phyloP scores from a whole-genome alignment of 352 stramenopile genomes.

The Saprolegnia parasitica region DNA sequence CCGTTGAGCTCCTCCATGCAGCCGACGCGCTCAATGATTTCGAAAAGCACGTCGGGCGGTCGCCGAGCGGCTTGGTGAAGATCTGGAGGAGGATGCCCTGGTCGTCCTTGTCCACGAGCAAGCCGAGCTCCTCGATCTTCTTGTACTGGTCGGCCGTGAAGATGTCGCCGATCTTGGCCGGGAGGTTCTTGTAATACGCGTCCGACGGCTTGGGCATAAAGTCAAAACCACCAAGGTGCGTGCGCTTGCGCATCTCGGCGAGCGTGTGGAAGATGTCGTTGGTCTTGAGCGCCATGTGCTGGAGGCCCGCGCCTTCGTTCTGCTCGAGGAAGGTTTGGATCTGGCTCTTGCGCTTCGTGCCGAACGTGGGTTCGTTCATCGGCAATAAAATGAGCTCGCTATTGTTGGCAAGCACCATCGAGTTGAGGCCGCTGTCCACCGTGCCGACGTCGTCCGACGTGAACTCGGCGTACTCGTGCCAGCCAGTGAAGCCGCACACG shows the following conservation, averaged over 20 bases:
- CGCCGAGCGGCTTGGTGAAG: constrained; percentile 87
- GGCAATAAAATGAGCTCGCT: constrained; percentile 92
- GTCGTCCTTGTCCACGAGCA: constrained; percentile 94
- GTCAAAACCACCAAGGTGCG: constrained; percentile 68
- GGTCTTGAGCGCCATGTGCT: constrained; percentile 97
- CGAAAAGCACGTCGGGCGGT: constrained; percentile 87
- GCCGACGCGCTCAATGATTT: constrained; percentile 91
- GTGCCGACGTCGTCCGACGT: constrained; percentile 93
- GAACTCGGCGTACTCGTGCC: constrained; percentile 95
- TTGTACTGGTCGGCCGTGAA: constrained; percentile 87
- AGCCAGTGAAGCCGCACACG: constrained; percentile 74
- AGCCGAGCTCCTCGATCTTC: constrained; percentile 86
- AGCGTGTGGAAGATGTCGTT: constrained; percentile 95
- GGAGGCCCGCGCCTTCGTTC: constrained; percentile 91
- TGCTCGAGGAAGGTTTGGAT: constrained; percentile 96
- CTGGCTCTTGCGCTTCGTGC: constrained; percentile 90
- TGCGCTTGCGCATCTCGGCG: constrained; percentile 72
- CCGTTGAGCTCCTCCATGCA: constrained; percentile 72
- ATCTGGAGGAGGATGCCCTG: constrained; percentile 91
- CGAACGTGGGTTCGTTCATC: constrained; percentile 94
- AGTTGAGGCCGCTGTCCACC: constrained; percentile 92
- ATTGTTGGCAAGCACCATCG: constrained; percentile 91
- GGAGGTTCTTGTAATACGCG: constrained; percentile 89
- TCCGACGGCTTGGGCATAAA: constrained; percentile 82
- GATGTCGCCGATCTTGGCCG: constrained; percentile 63